Percentiles rank a stretch among this genome's conserved stretches.
Conservation (phyloP, 345 rosid genomes). For the Hibiscus syriacus region DNA sequence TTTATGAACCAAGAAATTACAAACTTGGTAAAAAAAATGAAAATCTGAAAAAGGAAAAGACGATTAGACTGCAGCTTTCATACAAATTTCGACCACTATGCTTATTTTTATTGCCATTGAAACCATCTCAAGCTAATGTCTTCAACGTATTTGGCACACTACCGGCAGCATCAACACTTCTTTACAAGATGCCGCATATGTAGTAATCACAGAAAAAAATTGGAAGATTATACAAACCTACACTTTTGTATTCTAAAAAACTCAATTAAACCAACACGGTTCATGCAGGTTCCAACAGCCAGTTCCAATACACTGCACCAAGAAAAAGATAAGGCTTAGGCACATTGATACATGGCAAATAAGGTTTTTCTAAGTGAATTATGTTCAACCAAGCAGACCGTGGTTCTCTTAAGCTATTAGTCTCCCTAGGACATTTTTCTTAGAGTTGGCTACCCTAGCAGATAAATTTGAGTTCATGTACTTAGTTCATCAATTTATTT, state of each 20-base stretch:
- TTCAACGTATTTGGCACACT: slow-evolving; percentile 21
- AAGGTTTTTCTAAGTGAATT: not conserved
- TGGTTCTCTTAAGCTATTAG: not conserved
- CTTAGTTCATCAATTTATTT: not conserved
- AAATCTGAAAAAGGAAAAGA: slow-evolving; percentile 2
- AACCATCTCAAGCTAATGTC: slow-evolving; percentile 27
- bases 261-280: slow-evolving; percentile 18
- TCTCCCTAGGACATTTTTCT: not conserved
- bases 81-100: slow-evolving; percentile 29
- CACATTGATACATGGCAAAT: not conserved
- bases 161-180: slow-evolving; percentile 29
- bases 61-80: slow-evolving; percentile 17
- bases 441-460: not conserved
- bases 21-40: not conserved
- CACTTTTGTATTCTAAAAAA: slow-evolving; percentile 17
- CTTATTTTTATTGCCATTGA: slow-evolving; percentile 20
- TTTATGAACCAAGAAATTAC: slow-evolving; percentile 18
- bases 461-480: not conserved
- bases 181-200: slow-evolving; percentile 47
- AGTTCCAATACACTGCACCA: slow-evolving; percentile 29
- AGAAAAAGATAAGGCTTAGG: not conserved
- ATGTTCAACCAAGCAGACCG: not conserved
- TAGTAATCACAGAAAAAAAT: slow-evolving; percentile 23
- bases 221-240: too few species aligned
- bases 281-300: slow-evolving; percentile 29